Evolutionary conservation across 371 early-diverging fungal genomes (phyloP), one percentile per base, ranked within the genome.

Genomic region (Rhizopus stolonifer): DNA sequence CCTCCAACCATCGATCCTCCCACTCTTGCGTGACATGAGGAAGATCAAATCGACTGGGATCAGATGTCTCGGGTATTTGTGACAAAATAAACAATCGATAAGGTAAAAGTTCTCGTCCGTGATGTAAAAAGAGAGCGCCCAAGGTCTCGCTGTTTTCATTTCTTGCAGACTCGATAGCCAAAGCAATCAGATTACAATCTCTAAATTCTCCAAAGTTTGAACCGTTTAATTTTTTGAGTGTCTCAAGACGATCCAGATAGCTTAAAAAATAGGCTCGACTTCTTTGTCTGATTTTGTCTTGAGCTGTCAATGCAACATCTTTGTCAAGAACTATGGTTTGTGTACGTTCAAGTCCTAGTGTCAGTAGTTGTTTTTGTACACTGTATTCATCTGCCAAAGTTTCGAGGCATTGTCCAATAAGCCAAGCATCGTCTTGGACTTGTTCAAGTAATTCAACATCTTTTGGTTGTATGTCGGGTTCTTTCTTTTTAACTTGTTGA

Each of bases 371-470:
- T 3, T 72, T 52, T 14, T 72, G 64, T 1, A 57, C 52, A 1
- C 61, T 43, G n/a, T n/a, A n/a, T n/a, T n/a, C n/a, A 21, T 62
- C 46, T 2, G 66, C 68, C 2, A 79, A 50, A 0, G 64, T 47
- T 6, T 79, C 69, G 22, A 83, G 60, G 52, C 87, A 88, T 38
- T 60, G 68, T 14, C 58, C 44, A 26, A 85, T 56, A 0, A 88
- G 85, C 88, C 88, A 91, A 26, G 76, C 70, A 34, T 79, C 70
- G 60, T 91, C 84, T 6, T 74, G 54, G 31, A 90, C 67, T 26
- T 67, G 72, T 9, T 67, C 62, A 14, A 91, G 64, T 8, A 82
- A 46, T 7, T 81, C 71, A 4, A 76, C 49, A 57, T 84, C 74
- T 18, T 69, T 60, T 0, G 55, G 39, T 17, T 80, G 54, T 14